These are phyloP conservation scores for Populus hybrid DNA, from an alignment of 441 rosid species.

Conservation along the genomic window DNA sequence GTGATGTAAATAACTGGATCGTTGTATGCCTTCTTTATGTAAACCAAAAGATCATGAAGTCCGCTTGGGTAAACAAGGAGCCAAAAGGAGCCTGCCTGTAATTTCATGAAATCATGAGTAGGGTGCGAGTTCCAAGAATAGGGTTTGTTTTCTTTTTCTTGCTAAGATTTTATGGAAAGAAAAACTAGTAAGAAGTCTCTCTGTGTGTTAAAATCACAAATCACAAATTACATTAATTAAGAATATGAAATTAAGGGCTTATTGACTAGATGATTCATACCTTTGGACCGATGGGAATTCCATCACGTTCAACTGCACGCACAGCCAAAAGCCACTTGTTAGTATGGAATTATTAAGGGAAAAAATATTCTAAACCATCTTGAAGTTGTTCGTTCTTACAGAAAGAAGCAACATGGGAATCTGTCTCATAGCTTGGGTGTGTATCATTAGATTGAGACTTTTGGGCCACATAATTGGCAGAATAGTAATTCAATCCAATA, in stretches of 20 bases:
- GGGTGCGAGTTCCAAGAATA: too few relatives aligned
- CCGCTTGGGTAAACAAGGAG: conserved; percentile 11
- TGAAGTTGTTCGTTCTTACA: not conserved
- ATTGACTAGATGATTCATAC: not conserved
- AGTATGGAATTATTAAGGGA: not conserved
- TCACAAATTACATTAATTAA: not conserved
- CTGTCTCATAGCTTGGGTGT: not conserved
- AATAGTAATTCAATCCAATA: too few relatives aligned
- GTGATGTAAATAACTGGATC: conserved; percentile 14
- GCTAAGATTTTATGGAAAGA: too few relatives aligned
- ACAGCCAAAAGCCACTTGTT: not conserved
- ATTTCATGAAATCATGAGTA: not conserved
- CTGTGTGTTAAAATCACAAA: not conserved
- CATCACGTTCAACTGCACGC: conserved; percentile 13
- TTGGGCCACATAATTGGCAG: too few relatives aligned
- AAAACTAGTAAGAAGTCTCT: not conserved
- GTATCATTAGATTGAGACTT: not conserved
- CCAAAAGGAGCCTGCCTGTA: conserved; percentile 12
- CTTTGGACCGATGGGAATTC: conserved; percentile 11
- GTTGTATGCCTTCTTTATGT: conserved; percentile 2
- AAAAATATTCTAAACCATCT: not conserved
- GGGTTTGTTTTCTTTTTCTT: too few relatives aligned
- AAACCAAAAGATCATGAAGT: conserved; percentile 1
- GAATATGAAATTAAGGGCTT: not conserved
- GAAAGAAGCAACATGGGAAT: not conserved